Evolutionary conservation across 2,329 filamentous ascomycete species (phyloP), one percentile per base, ranked within the genome.

Genomic region (Fusarium xylarioides): DNA sequence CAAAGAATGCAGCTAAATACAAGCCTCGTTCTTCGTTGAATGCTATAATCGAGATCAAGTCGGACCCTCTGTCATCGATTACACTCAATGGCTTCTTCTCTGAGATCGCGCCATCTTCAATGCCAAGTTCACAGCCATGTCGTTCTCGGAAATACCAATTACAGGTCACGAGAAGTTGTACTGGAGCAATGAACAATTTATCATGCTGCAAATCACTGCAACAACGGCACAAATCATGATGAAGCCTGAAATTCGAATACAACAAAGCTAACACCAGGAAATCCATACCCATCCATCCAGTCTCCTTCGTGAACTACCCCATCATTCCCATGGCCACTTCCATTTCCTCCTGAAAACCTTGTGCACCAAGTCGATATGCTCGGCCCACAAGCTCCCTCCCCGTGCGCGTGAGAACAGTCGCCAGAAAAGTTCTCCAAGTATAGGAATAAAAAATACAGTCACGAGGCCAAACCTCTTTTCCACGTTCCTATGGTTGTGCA

Each of bases 181-280:
- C 7, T 12, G 11, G 5, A 9, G 21, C 18, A 34, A 26, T 19
- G 5, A 38, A 7, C 30, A 50, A 23, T 19, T 11, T 7, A 8
- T 35, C 11, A 9, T 21, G 7, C 32, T 46, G 3, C 10, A 3
- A 1, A 8, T 34, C 53, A 44, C 32, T 28, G 11, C 21, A 19
- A 7, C 23, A 26, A 55, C 49, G 19, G 21, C 21, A 42, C 56
- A 46, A 57, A 44, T 54, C 72, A 56, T 56, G 46, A 47, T 60
- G 35, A 70, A 67, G 68, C 53, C 50, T 38, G 53, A 56, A 71
- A 66, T 66, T 68, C 46, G 63, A 72, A 67, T 74, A 68, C 68
- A 72, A 65, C 49, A 63, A 56, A 70, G 66, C 70, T 65, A 76
- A 76, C 66, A 76, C 73, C 75, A 68, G 66, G 68, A 70, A 74